phyloP scores from a whole-genome alignment of 495 filamentous ascomycete genomes.

The Penicillium dipodomyicola region DNA sequence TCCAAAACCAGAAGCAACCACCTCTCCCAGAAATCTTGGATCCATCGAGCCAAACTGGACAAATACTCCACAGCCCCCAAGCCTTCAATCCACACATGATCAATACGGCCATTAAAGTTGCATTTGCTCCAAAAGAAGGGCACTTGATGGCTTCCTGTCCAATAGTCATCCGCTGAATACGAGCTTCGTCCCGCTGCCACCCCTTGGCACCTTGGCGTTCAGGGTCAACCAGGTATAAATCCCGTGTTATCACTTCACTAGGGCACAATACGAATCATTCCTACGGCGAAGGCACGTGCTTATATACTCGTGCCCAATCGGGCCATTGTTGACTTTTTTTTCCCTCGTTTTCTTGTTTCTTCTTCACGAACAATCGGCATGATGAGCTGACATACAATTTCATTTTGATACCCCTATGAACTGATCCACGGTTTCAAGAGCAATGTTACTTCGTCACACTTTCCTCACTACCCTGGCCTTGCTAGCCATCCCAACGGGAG shows the following conservation, averaged over 20 bases:
- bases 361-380: no score
- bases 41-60: neutral
- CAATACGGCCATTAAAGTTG: neutral
- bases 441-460: slow-evolving; percentile 5
- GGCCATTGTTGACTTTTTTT: neutral
- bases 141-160: neutral
- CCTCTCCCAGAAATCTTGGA: neutral
- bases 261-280: neutral
- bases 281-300: neutral
- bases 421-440: neutral
- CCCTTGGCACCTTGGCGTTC: slow-evolving; percentile 10
- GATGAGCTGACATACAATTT: neutral
- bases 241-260: neutral
- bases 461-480: slow-evolving; percentile 2
- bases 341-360: neutral
- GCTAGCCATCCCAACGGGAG: slow-evolving; percentile 1
- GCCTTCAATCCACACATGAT: neutral
- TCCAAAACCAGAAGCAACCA: no score
- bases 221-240: slow-evolving; percentile 3
- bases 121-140: neutral
- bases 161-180: slow-evolving; percentile 1
- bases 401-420: neutral
- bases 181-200: neutral
- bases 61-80: no score
- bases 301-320: neutral